phyloP scores from a whole-genome alignment of 1,284 basidiomycete species.

The Sporisorium graminicola region DNA sequence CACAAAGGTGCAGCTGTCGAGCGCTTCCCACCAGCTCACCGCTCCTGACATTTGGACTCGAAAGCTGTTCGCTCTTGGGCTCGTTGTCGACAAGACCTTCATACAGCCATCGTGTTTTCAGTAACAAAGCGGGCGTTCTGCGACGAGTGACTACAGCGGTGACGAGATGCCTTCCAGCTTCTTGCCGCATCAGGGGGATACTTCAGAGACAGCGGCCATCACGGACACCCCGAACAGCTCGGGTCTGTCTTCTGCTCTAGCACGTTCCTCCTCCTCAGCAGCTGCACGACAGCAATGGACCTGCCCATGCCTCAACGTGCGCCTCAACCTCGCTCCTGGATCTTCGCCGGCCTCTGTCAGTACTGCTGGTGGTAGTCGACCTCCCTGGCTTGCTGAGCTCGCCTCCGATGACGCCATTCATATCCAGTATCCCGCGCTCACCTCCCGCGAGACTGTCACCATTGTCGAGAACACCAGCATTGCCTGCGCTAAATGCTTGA shows the following conservation, averaged over 20 bases:
- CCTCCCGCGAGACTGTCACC: constrained; percentile 42
- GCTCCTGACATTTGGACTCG: background rate
- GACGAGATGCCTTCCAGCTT: constrained; percentile 20
- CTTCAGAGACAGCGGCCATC: constrained; percentile 2
- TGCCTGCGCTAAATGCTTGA: constrained; percentile 49
- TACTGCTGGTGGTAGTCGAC: background rate
- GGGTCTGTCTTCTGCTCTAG: constrained; percentile 26
- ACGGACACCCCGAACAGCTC: constrained; percentile 9
- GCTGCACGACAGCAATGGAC: constrained; percentile 37
- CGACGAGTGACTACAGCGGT: background rate
- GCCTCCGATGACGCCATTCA: constrained; percentile 40
- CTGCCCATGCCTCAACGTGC: constrained; percentile 49
- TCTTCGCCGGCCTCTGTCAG: constrained; percentile 3
- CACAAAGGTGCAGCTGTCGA: background rate
- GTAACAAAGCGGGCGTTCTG: too few relatives aligned
- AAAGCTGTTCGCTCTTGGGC: background rate
- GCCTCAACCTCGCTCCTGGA: constrained; percentile 25
- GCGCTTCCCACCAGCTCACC: background rate
- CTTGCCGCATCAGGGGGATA: constrained; percentile 4
- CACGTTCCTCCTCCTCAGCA: constrained; percentile 5
- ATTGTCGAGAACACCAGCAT: constrained; percentile 31
- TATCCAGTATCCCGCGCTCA: constrained; percentile 36
- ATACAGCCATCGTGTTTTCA: background rate
- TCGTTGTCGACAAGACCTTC: background rate
- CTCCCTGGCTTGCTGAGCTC: constrained; percentile 41